These are phyloP conservation scores for Colletotrichum horii DNA, from an alignment of 2,329 filamentous ascomycete species.

Conservation along the genomic window DNA sequence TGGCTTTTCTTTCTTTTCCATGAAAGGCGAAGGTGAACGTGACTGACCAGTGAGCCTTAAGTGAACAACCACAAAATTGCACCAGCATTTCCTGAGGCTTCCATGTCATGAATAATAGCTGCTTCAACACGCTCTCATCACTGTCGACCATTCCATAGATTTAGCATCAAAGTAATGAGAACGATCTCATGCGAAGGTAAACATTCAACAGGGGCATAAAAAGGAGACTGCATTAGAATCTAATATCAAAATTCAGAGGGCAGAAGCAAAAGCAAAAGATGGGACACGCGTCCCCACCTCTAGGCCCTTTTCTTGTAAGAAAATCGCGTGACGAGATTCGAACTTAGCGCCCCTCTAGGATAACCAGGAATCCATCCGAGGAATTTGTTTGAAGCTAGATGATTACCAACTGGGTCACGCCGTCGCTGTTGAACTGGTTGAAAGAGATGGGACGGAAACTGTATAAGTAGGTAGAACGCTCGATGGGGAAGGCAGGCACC, in stretches of 20 bases:
- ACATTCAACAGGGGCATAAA: too few relatives aligned
- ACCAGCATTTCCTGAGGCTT: not conserved
- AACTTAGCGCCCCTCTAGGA: not conserved
- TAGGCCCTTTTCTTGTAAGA: not conserved
- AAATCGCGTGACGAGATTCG: not conserved
- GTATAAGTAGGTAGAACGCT: not conserved
- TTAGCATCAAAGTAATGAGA: too few relatives aligned
- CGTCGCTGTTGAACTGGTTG: not conserved
- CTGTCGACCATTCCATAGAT: accelerated
- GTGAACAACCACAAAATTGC: accelerated
- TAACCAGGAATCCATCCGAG: not conserved
- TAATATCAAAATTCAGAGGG: not conserved
- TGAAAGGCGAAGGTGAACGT: not conserved
- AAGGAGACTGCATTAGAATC: too few relatives aligned
- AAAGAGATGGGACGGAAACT: not conserved
- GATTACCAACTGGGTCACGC: not conserved
- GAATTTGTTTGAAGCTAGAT: not conserved
- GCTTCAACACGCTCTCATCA: not conserved
- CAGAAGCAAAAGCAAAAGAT: not conserved
- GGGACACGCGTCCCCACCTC: not conserved
- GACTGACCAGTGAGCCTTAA: not conserved
- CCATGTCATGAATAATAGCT: not conserved
- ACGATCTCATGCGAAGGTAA: too few relatives aligned
- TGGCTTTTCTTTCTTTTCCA: not conserved
- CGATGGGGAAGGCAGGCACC: not conserved